A percentile compares a stretch with the other conserved stretches of the same genome.
phyloP scores from a whole-genome alignment of 352 stramenopile genomes.

The Globisporangium parvum region DNA sequence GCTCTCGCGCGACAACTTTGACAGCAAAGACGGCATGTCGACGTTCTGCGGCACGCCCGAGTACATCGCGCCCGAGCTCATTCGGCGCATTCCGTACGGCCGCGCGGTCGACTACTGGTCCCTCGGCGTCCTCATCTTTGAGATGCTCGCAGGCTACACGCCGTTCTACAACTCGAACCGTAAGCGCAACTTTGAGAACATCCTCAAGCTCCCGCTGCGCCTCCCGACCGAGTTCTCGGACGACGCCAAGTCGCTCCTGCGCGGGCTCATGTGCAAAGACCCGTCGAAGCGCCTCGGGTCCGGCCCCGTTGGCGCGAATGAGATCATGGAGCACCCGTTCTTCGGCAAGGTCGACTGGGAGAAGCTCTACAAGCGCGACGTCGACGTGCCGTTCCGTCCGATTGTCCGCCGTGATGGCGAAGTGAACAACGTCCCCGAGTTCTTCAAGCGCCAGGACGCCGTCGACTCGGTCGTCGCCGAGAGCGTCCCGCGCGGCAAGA shows the following conservation, averaged over 20 bases:
- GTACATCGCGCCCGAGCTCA: slow-evolving; percentile 86
- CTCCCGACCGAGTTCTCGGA: slow-evolving; percentile 76
- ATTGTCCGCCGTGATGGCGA: slow-evolving; percentile 67
- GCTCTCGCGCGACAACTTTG: slow-evolving; percentile 72
- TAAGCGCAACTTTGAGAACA: slow-evolving; percentile 87
- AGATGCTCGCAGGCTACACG: slow-evolving; percentile 78
- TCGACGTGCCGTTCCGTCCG: slow-evolving; percentile 56
- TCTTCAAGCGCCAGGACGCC: slow-evolving; percentile 78
- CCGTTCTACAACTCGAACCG: slow-evolving; percentile 76
- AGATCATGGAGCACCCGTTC: slow-evolving; percentile 85
- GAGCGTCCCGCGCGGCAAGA: slow-evolving; percentile 47
- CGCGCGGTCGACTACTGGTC: slow-evolving; percentile 88
- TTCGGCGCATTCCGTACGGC: slow-evolving; percentile 66
- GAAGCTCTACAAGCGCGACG: slow-evolving; percentile 68
- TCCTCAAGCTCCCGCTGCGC: slow-evolving; percentile 65
- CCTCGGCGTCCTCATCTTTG: slow-evolving; percentile 77
- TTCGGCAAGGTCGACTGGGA: slow-evolving; percentile 76
- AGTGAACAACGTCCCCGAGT: slow-evolving; percentile 71
- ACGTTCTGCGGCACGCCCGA: slow-evolving; percentile 86
- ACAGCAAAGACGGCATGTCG: slow-evolving; percentile 67
- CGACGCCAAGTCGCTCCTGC: slow-evolving; percentile 67
- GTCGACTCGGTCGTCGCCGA: slow-evolving; percentile 59
- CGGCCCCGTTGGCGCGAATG: slow-evolving; percentile 49
- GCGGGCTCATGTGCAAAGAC: slow-evolving; percentile 65
- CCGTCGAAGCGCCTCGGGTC: slow-evolving; percentile 72